Conservation (phyloP, 257 asterid species). For the Striga asiatica region DNA sequence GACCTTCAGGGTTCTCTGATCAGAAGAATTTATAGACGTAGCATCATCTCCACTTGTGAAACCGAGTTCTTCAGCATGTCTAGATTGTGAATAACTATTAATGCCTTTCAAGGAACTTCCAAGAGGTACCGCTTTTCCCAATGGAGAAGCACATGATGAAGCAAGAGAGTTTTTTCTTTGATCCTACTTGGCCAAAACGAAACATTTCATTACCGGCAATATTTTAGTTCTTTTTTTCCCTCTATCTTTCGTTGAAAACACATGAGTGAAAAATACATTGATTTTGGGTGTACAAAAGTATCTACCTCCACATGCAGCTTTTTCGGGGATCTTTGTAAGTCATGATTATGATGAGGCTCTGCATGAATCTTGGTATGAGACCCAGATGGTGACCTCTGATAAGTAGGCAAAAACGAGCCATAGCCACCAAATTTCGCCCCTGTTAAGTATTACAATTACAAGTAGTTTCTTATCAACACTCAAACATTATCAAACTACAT, state of each 20-base stretch:
- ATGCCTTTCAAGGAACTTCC: constrained; percentile 26
- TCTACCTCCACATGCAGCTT: constrained; percentile 53
- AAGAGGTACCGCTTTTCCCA: constrained; percentile 34
- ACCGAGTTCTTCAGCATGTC: constrained; percentile 34
- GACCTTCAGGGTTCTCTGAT: constrained; percentile 48
- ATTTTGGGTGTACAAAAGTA: too few species aligned
- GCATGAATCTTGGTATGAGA: constrained; percentile 56
- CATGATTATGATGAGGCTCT: constrained; percentile 38
- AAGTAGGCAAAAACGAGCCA: constrained; percentile 75
- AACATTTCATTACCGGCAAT: too few species aligned
- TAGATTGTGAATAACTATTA: constrained; percentile 26
- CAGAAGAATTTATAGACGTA: constrained; percentile 27
- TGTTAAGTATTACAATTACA: too few species aligned
- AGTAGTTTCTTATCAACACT: too few species aligned
- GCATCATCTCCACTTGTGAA: constrained; percentile 29
- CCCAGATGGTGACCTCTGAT: constrained; percentile 69
- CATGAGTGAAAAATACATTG: too few species aligned
- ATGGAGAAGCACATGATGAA: constrained; percentile 44
- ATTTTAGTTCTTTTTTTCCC: too few species aligned
- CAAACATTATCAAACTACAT: too few species aligned
- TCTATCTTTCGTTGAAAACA: too few species aligned
- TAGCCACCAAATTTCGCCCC: constrained; percentile 91
- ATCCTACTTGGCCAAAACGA: constrained; percentile 38
- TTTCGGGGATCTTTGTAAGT: constrained; percentile 37
- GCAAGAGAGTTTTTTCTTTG: constrained; percentile 41